Conservation (phyloP, 441 rosid genomes). For the Croton setiger region DNA sequence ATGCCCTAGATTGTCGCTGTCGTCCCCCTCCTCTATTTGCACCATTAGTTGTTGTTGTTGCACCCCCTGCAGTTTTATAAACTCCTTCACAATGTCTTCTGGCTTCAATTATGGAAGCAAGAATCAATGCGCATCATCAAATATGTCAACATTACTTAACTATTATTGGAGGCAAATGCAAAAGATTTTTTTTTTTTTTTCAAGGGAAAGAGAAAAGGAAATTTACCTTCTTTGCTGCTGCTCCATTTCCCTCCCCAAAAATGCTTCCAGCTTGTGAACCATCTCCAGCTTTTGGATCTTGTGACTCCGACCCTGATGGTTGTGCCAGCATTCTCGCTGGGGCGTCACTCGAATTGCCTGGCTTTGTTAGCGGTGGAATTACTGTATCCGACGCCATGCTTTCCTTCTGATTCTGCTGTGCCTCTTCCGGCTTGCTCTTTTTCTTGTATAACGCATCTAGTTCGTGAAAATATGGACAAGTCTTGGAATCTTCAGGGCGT, state of each 20-base stretch:
- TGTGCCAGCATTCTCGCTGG: not conserved
- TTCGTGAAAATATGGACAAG: constrained; percentile 84
- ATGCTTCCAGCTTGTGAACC: constrained; percentile 17
- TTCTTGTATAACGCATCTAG: constrained; percentile 70
- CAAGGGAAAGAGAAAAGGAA: not conserved
- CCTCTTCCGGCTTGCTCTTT: constrained; percentile 30
- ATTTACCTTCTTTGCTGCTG: constrained; percentile 41
- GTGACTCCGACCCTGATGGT: constrained; percentile 11
- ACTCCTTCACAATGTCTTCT: constrained; percentile 85
- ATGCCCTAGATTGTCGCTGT: constrained; percentile 32
- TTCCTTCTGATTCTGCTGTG: constrained; percentile 25
- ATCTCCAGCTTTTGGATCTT: constrained; percentile 22
- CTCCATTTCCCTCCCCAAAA: constrained; percentile 34
- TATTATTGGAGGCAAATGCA: not conserved
- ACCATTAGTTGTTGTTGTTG: constrained; percentile 21
- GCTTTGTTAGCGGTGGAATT: constrained; percentile 21
- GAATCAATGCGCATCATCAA: constrained; percentile 27
- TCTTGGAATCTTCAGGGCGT: constrained; percentile 78
- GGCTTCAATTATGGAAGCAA: constrained; percentile 64
- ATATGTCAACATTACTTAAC: not conserved
- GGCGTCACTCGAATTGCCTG: not conserved
- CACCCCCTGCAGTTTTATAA: constrained; percentile 35
- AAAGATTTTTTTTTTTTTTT: too few species aligned
- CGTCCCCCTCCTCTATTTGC: not conserved
- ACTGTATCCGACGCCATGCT: constrained; percentile 5